Conservation (phyloP, 2,329 filamentous ascomycete species). For the Diaporthe humulicola region DNA sequence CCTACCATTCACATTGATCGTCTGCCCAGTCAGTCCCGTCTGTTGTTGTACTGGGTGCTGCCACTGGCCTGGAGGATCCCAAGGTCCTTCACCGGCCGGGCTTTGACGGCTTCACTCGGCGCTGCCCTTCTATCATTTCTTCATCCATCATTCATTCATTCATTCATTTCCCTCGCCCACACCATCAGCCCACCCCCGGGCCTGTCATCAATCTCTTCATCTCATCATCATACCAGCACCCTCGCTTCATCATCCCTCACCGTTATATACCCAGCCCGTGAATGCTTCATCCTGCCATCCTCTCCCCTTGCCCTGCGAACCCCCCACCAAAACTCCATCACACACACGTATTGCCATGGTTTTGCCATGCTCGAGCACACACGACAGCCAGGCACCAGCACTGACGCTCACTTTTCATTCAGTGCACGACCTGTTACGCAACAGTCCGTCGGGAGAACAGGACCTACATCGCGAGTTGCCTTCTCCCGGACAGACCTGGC, state of each 20-base stretch:
- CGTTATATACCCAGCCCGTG: conserved; percentile 23
- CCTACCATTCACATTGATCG: background rate
- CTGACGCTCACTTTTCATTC: background rate
- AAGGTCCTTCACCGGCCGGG: conserved; percentile 10
- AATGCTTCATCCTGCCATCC: conserved; percentile 25
- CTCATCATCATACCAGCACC: conserved; percentile 18
- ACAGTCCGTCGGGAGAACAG: background rate
- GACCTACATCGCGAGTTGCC: background rate
- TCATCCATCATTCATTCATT: conserved; percentile 7
- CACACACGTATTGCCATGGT: conserved; percentile 4
- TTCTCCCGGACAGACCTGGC: background rate
- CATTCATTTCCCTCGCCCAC: conserved; percentile 23
- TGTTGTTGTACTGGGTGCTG: background rate
- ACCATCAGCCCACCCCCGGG: conserved; percentile 20
- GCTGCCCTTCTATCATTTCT: background rate
- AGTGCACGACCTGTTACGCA: background rate
- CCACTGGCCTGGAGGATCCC: conserved; percentile 11
- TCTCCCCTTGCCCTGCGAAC: conserved; percentile 15
- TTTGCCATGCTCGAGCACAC: background rate
- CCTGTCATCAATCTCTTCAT: conserved; percentile 21
- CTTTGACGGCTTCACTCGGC: conserved; percentile 21
- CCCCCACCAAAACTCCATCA: conserved; percentile 1
- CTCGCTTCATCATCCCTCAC: conserved; percentile 22
- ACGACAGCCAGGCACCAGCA: background rate
- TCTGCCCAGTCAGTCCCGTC: conserved; percentile 4